A percentile compares a stretch with the other conserved stretches of the same genome.
phyloP scores from a whole-genome alignment of 805 yeast genomes.

The Candida argentea region DNA sequence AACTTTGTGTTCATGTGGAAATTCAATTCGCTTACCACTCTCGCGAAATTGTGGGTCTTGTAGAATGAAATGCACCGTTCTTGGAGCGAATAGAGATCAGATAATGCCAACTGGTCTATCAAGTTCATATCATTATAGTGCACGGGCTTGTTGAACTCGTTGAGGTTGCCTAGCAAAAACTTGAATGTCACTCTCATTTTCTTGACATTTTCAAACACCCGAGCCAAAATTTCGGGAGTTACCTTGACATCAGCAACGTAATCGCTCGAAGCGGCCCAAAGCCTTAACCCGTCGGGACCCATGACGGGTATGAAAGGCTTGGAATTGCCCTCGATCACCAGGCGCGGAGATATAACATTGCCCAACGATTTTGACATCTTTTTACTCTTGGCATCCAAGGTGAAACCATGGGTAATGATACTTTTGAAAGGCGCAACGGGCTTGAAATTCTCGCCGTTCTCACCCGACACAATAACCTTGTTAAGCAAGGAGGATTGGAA shows the following conservation, averaged over 20 bases:
- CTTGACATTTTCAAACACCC: conserved; percentile 72
- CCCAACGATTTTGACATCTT: conserved; percentile 95
- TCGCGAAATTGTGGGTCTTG: conserved; percentile 52
- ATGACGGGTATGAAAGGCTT: conserved; percentile 42
- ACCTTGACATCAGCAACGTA: conserved; percentile 72
- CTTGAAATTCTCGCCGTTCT: conserved; percentile 22
- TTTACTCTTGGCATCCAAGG: conserved; percentile 71
- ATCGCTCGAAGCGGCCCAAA: conserved; percentile 86
- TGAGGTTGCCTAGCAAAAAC: conserved; percentile 71
- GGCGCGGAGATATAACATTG: conserved; percentile 62
- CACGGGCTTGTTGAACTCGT: conserved; percentile 28
- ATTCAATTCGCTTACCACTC: conserved; percentile 57
- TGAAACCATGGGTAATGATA: conserved; percentile 89
- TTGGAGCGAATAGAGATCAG: conserved; percentile 41
- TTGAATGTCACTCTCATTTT: conserved; percentile 76
- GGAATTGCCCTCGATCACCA: conserved; percentile 52
- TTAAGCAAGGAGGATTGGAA: conserved; percentile 89
- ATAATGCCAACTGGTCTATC: conserved; percentile 56
- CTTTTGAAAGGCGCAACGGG: conserved; percentile 51
- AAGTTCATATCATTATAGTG: conserved; percentile 23
- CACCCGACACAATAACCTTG: conserved; percentile 46
- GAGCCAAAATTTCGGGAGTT: conserved; percentile 60
- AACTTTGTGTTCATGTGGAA: conserved; percentile 65
- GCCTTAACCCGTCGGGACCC: conserved; percentile 85
- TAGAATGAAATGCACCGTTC: conserved; percentile 34